Conservation (phyloP, 805 yeast species). For the Wickerhamiella slavikovae region DNA sequence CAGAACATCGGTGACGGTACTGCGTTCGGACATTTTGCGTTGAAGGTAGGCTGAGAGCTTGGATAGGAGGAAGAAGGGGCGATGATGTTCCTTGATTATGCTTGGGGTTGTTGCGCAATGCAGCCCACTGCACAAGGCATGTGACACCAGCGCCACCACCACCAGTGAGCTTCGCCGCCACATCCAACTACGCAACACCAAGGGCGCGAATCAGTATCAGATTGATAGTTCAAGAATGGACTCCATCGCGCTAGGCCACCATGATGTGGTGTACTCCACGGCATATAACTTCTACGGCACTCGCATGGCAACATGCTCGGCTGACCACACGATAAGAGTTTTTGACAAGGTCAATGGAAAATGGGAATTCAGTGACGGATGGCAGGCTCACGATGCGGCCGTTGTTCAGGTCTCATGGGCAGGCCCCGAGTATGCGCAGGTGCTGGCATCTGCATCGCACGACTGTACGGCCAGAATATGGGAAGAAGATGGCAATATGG, state of each 20-base stretch:
- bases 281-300: conserved; percentile 81
- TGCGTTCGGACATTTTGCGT: conserved; percentile 5
- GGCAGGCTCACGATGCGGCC: conserved; percentile 90
- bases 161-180: too few relatives aligned
- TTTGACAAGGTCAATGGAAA: conserved; percentile 46
- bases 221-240: too few relatives aligned
- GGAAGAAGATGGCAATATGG: conserved; percentile 74
- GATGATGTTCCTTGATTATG: too few relatives aligned
- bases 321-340: conserved; percentile 83
- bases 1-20: conserved; percentile 33
- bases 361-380: conserved; percentile 73
- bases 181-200: too few relatives aligned
- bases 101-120: too few relatives aligned
- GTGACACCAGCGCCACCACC: too few relatives aligned
- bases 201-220: too few relatives aligned
- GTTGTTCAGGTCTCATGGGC: conserved; percentile 80
- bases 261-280: conserved; percentile 77
- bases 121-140: too few relatives aligned
- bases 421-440: conserved; percentile 77
- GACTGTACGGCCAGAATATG: conserved; percentile 78
- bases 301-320: conserved; percentile 82
- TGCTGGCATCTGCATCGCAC: conserved; percentile 72
- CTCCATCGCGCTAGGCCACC: conserved; percentile 80
- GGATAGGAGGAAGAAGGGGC: too few relatives aligned
- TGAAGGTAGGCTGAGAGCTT: too few relatives aligned